Base-by-base conservation (phyloP, 1,284 basidiomycete genomes). In the Tylopilus orsonianus region DNA sequence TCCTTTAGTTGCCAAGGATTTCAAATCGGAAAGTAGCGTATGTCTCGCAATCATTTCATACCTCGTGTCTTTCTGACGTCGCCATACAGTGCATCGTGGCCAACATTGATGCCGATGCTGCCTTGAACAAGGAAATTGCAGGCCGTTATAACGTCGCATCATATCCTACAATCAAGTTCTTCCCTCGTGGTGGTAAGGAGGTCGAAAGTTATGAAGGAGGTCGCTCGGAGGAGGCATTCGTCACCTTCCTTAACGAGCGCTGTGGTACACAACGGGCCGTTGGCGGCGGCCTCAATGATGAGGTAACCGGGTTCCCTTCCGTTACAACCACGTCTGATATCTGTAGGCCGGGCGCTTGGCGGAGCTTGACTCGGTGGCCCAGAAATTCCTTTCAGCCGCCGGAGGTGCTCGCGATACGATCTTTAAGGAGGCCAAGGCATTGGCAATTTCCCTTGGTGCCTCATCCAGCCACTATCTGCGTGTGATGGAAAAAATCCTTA, bases 131-230 rank as follows among this genome's bases (percentile, higher is more conserved):
- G 59, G 80, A 78, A 22, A 71, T 97, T 49, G 85, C 87, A n/a
- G 59, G 70, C 41, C 80, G 82, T 60, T 94, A 93, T 65, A 87
- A 77, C 12, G 78, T 97, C 52, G 67, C 71, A 33, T 80, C 83
- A 52, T 90, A 81, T 83, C 96, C 96, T 0, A 98, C 94, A 14
- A 83, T 99, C 75, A 94, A 91, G 69, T 97, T 96, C 78, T 97
- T 95, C 84, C 79, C 90, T 60, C 86, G 86, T 65, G 90, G 72
- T 45, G 69, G 69, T 55, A 75, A 75, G 56, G 75, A 81, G 54
- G 80, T 83, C 10, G 72, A 83, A 46, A 72, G 71, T 19, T 97
- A 97, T 69, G 77, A 83, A 14, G 80, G 81, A 34, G 79, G 72
- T 29, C 81, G 90, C 47, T 71, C 76, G 5, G 86, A 90, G 64